Evolutionary conservation across 768 basidiomycete genomes (phyloP).

Genomic region (Trametes coccinea): DNA sequence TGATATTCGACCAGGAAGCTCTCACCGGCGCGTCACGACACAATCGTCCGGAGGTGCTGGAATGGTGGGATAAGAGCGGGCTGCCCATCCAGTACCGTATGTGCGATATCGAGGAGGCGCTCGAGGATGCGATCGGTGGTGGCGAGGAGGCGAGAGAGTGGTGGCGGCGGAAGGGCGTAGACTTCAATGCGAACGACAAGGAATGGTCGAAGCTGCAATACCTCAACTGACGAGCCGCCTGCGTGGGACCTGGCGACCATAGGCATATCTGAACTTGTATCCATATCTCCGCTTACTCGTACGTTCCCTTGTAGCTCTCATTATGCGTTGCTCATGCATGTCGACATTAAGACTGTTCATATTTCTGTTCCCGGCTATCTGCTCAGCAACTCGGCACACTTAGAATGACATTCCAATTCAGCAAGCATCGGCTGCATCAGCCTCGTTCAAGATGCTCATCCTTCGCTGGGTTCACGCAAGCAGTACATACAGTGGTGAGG

Average conservation of each 20-base stretch:
- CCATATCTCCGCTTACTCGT: conserved; percentile 5
- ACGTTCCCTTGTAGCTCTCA: background rate
- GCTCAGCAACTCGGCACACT: too few species aligned
- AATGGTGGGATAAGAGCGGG: conserved; percentile 86
- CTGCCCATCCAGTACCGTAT: conserved; percentile 82
- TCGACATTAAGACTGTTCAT: background rate
- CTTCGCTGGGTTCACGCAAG: background rate
- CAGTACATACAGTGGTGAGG: background rate
- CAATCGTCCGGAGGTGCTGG: conserved; percentile 77
- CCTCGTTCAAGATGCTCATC: background rate
- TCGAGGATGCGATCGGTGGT: conserved; percentile 85
- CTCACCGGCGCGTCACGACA: conserved; percentile 79
- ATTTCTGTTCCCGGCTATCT: too few species aligned
- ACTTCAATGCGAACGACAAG: conserved; percentile 81
- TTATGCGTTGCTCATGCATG: background rate
- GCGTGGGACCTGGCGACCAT: background rate
- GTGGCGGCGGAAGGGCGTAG: conserved; percentile 82
- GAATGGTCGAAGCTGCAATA: conserved; percentile 87
- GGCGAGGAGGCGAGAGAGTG: conserved; percentile 72
- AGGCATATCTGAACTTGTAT: conserved; percentile 6
- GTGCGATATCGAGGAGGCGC: conserved; percentile 90
- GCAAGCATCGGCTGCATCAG: too few species aligned
- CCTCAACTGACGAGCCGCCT: conserved; percentile 46
- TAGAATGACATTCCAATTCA: too few species aligned
- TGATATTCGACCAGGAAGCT: conserved; percentile 80